phyloP scores from a whole-genome alignment of 345 rosid genomes.

The Crucihimalaya himalaica region DNA sequence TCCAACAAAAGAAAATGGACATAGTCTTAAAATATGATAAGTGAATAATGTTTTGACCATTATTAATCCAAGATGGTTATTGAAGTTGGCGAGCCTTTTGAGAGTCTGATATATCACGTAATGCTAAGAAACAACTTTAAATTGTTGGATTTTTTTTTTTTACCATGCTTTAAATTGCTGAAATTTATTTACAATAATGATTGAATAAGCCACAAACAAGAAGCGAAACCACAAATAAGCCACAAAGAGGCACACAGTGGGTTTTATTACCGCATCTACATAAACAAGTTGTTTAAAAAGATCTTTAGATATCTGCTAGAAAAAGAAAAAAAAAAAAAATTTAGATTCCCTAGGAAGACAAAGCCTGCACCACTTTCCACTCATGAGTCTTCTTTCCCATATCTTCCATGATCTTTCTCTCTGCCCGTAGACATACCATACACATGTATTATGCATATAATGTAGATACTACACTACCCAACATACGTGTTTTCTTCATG shows the following conservation, averaged over 20 bases:
- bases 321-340: too few relatives aligned
- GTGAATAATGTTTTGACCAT: neutral
- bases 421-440: constrained; percentile 11
- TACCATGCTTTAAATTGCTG: neutral
- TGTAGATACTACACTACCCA: constrained; percentile 9
- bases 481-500: constrained; percentile 39
- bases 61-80: neutral
- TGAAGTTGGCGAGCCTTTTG: neutral
- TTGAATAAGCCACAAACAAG: too few relatives aligned
- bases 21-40: neutral
- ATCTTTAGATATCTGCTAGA: too few relatives aligned
- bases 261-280: neutral
- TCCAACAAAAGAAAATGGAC: neutral
- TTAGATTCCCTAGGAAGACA: constrained; percentile 40
- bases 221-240: too few relatives aligned
- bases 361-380: constrained; percentile 40
- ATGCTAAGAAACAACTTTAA: neutral
- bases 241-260: too few relatives aligned
- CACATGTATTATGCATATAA: constrained; percentile 16
- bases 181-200: too few relatives aligned
- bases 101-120: neutral
- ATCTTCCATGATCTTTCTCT: constrained; percentile 41
- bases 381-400: constrained; percentile 33
- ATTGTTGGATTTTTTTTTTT: neutral
- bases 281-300: neutral